These are phyloP conservation scores for Monilinia vaccinii-corymbosi DNA, from an alignment of 2,329 filamentous ascomycete species.

Conservation along the genomic window DNA sequence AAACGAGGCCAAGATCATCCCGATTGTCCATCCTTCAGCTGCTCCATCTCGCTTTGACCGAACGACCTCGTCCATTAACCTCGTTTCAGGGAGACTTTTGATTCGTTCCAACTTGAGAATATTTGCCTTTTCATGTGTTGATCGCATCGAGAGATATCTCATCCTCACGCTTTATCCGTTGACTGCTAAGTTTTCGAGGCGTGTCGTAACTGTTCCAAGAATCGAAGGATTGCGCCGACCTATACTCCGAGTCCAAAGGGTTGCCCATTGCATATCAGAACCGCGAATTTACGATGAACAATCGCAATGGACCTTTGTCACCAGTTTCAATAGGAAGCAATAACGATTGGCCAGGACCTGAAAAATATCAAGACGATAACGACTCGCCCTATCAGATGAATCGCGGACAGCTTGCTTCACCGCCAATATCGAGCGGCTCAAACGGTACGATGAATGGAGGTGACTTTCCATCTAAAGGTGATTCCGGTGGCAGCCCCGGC, in stretches of 20 bases:
- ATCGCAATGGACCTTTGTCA: slow-evolving; percentile 67
- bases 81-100: slow-evolving; percentile 5
- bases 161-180: not conserved
- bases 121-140: not conserved
- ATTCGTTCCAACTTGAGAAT: slow-evolving; percentile 4
- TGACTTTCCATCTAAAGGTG: slow-evolving; percentile 40
- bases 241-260: slow-evolving; percentile 1
- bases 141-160: not conserved
- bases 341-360: slow-evolving; percentile 70
- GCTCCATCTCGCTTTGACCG: slow-evolving; percentile 10
- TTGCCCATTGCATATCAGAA: slow-evolving; percentile 1
- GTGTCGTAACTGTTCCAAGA: not conserved
- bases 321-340: slow-evolving; percentile 66
- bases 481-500: slow-evolving; percentile 40
- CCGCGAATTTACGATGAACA: slow-evolving; percentile 48
- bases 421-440: slow-evolving; percentile 58
- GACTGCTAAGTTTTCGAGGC: not conserved
- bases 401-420: slow-evolving; percentile 55
- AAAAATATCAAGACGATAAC: slow-evolving; percentile 52
- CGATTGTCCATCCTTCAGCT: slow-evolving; percentile 7
- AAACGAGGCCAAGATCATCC: not conserved
- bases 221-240: not conserved
- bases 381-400: slow-evolving; percentile 39
- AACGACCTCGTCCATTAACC: slow-evolving; percentile 3
- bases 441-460: slow-evolving; percentile 53